Percentiles rank a stretch among this genome's conserved stretches.
These are phyloP conservation scores for Stephania japonica DNA, from an alignment of 164 flowering plant genomes.

Conservation along the genomic window DNA sequence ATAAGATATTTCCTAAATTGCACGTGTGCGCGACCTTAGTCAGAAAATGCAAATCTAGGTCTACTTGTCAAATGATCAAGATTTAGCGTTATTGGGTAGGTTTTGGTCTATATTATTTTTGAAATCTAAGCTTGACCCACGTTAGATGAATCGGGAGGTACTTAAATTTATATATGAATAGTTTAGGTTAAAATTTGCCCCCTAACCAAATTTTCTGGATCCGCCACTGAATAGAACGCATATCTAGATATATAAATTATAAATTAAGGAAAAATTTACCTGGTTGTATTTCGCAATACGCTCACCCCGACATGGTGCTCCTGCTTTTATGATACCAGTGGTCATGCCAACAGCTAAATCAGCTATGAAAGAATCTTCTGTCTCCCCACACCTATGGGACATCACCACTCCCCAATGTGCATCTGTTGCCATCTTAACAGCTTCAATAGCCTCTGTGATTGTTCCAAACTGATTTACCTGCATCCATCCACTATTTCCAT, in stretches of 20 bases:
- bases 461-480: conserved; percentile 92
- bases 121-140: too few relatives aligned
- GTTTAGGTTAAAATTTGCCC: too few relatives aligned
- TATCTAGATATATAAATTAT: background rate
- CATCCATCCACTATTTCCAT: background rate
- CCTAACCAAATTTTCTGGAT: too few relatives aligned
- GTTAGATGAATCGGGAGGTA: too few relatives aligned
- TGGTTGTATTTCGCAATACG: conserved; percentile 88
- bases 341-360: conserved; percentile 87
- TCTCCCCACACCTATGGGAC: conserved; percentile 93
- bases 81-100: too few relatives aligned
- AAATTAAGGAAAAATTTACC: conserved; percentile 31
- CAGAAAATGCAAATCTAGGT: too few relatives aligned
- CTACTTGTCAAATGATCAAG: too few relatives aligned
- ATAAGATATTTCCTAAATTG: too few relatives aligned
- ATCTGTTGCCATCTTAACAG: conserved; percentile 83
- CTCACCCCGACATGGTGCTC: conserved; percentile 97
- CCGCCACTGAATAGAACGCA: background rate
- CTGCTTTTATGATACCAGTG: conserved; percentile 85
- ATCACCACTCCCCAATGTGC: conserved; percentile 84
- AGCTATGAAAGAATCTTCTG: conserved; percentile 85
- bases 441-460: conserved; percentile 85
- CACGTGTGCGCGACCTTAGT: too few relatives aligned
- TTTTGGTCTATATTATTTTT: too few relatives aligned
- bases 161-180: background rate